Evolutionary conservation across 257 asterid genomes (phyloP).

Genomic region (Scutellaria galericulata): DNA sequence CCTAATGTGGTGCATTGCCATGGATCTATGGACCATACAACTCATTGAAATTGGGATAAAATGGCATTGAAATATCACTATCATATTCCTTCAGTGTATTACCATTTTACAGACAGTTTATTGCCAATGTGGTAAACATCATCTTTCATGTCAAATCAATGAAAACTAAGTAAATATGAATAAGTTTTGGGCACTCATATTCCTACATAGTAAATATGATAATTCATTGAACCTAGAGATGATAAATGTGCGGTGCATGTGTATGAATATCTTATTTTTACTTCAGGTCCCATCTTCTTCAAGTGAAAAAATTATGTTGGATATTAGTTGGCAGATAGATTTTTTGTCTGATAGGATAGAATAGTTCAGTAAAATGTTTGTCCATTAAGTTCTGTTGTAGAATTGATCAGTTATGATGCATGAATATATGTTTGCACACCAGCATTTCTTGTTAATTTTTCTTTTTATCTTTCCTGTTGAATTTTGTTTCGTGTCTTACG

Average conservation of each 20-base stretch:
- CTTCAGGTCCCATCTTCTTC: not conserved
- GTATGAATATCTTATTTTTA: not conserved
- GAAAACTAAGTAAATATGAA: not conserved
- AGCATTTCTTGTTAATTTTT: too few relatives aligned
- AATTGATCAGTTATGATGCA: constrained; percentile 5
- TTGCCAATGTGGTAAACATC: not conserved
- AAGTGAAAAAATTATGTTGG: not conserved
- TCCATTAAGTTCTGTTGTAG: not conserved
- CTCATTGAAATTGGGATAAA: constrained; percentile 16
- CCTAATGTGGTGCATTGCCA: not conserved
- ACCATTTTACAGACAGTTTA: not conserved
- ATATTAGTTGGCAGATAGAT: not conserved
- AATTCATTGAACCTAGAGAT: not conserved
- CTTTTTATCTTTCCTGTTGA: too few relatives aligned
- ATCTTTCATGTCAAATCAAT: not conserved
- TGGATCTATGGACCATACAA: not conserved
- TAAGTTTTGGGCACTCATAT: not conserved
- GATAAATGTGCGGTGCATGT: not conserved
- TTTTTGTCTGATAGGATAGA: constrained; percentile 16
- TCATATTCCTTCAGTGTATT: constrained; percentile 2
- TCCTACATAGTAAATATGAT: not conserved
- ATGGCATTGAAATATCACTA: not conserved
- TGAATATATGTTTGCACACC: not conserved
- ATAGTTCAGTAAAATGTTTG: not conserved
- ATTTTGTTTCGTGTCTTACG: too few relatives aligned